Base-by-base conservation (phyloP, 2,329 filamentous ascomycete genomes). In the Hypocrella siamensis region DNA sequence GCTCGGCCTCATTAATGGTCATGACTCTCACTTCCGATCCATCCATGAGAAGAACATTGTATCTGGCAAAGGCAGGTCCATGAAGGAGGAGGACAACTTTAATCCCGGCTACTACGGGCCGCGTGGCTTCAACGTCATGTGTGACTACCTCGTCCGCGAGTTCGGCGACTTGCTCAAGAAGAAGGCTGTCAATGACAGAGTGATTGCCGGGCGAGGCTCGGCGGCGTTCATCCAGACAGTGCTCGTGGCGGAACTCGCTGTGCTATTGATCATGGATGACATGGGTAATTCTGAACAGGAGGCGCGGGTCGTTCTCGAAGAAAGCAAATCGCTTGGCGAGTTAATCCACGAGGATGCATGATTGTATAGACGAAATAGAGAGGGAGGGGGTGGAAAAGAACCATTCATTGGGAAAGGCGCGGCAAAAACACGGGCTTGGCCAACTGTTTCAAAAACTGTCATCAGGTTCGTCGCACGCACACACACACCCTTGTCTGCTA, bases 101-200 rank as follows among this genome's bases (percentile, higher is more conserved):
- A 75, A 69, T 3, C 79, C 80, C 8, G 85, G 85, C 0, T 93
- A 93, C 53, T 93, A 93, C 53, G 85, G 85, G 2, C 68, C 76
- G 3, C 69, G 75, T 15, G 85, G 85, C 2, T 63, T 79, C 31
- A 70, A 70, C 30, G 56, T 68, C 31, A 82, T 93, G 67, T 79
- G 73, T 28, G 75, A 82, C 43, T 68, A 67, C 33, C 67, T 85
- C 24, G 72, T 80, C 36, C 46, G 56, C 4, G 60, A 62, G 29
- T 75, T 82, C 47, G 70, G 67, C 11, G 49, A 61, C 7, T 52
- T 69, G 38, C 53, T 88, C 19, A 72, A 77, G 35, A 61, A 67
- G 40, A 63, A 70, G 33, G 71, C 77, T 2, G 58, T 74, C 12
- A 60, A 65, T 32, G 80, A 88, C 46, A 57, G 61, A 12, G 59